These are phyloP conservation scores for Xylaria sp. DNA, from an alignment of 2,329 filamentous ascomycete genomes.

Conservation along the genomic window DNA sequence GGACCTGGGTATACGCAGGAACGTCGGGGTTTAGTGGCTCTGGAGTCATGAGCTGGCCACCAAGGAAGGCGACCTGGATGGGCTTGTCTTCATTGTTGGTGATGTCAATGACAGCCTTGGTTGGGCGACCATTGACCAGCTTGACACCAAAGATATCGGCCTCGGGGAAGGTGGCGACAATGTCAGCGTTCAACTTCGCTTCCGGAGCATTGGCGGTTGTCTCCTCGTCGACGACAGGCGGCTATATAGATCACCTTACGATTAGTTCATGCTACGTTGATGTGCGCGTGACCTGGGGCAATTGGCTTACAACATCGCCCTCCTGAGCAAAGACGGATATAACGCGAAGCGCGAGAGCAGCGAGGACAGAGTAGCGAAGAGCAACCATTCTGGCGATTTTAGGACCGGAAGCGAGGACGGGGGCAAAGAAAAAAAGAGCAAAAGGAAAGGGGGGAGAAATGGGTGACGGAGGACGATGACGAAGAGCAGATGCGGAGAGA, in stretches of 20 bases:
- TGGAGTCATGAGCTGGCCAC: slow-evolving; percentile 75
- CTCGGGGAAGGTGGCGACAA: slow-evolving; percentile 72
- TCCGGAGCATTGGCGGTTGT: slow-evolving; percentile 41
- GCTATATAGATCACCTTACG: slow-evolving; percentile 4
- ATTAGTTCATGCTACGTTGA: slow-evolving; percentile 17
- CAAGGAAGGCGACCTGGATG: slow-evolving; percentile 79
- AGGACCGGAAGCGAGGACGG: slow-evolving; percentile 26
- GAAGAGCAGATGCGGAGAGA: slow-evolving; percentile 29
- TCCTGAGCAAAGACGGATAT: slow-evolving; percentile 50
- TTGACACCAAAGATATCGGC: slow-evolving; percentile 93
- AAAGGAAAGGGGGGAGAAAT: not conserved
- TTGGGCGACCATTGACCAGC: slow-evolving; percentile 91
- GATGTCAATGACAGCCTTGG: slow-evolving; percentile 83
- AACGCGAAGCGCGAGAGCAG: slow-evolving; percentile 49
- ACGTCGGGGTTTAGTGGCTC: slow-evolving; percentile 62
- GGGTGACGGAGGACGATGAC: slow-evolving; percentile 22
- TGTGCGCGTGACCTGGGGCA: slow-evolving; percentile 11
- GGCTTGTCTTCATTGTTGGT: slow-evolving; percentile 83
- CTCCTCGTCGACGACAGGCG: slow-evolving; percentile 46
- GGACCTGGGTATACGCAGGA: slow-evolving; percentile 64
- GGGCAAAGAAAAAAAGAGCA: slow-evolving; percentile 16
- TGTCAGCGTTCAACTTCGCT: slow-evolving; percentile 70
- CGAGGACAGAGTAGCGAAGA: slow-evolving; percentile 51
- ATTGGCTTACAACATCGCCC: slow-evolving; percentile 46
- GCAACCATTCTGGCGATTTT: slow-evolving; percentile 48